Percentiles rank a stretch among this genome's conserved stretches.
These are phyloP conservation scores for Mycotypha africana DNA, from an alignment of 371 early-diverging fungal species.

Conservation along the genomic window DNA sequence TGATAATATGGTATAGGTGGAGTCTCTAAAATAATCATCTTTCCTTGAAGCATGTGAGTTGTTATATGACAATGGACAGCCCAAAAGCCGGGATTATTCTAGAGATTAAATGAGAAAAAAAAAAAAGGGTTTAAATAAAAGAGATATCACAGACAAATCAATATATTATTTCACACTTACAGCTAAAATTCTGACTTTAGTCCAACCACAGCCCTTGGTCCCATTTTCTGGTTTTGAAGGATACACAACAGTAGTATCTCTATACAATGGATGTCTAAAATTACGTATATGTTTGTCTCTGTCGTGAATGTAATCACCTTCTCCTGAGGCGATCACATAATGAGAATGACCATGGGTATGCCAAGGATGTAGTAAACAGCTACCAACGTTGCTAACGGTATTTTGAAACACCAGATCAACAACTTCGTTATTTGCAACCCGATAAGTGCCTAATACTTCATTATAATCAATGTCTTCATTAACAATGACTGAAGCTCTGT, in stretches of 20 bases:
- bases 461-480: constrained; percentile 6
- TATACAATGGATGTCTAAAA: constrained; percentile 21
- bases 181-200: constrained; percentile 29
- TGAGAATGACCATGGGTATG: constrained; percentile 46
- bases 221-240: constrained; percentile 18
- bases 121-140: background rate
- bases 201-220: constrained; percentile 30
- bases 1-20: no score
- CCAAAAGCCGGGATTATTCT: constrained; percentile 50
- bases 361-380: constrained; percentile 39
- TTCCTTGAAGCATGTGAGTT: constrained; percentile 47
- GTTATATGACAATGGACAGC: constrained; percentile 46
- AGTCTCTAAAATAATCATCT: constrained; percentile 34
- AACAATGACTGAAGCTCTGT: background rate
- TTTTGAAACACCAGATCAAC: constrained; percentile 38
- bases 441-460: constrained; percentile 16
- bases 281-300: constrained; percentile 20
- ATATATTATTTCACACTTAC: constrained; percentile 13
- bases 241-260: constrained; percentile 32
- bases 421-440: constrained; percentile 17
- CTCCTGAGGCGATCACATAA: constrained; percentile 31
- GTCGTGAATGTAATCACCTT: constrained; percentile 27
- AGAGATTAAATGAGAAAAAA: background rate
- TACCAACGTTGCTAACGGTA: constrained; percentile 9
- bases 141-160: no score